phyloP scores from a whole-genome alignment of 768 basidiomycete species.

The Collybiopsis luxurians region DNA sequence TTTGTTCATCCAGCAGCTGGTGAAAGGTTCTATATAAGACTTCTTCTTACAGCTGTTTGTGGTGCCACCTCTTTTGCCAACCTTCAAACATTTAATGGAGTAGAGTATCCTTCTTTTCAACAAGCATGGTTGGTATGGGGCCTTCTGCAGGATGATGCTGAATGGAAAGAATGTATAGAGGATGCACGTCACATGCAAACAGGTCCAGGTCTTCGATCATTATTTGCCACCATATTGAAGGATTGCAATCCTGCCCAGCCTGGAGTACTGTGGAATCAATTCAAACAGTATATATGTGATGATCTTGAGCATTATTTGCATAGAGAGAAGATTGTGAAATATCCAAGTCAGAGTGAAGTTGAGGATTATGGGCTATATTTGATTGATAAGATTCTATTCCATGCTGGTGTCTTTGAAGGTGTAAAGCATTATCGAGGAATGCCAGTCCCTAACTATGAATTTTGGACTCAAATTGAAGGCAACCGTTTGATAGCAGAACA shows the following conservation, averaged over 20 bases:
- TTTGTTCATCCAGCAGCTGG: constrained; percentile 25
- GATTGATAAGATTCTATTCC: constrained; percentile 21
- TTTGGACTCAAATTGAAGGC: constrained; percentile 15
- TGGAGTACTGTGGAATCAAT: constrained; percentile 34
- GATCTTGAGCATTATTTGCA: constrained; percentile 32
- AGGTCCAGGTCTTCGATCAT: constrained; percentile 18
- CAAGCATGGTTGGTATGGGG: constrained; percentile 1
- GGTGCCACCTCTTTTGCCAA: constrained; percentile 26
- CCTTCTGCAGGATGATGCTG: not conserved
- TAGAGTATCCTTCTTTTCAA: not conserved
- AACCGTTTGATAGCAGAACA: constrained; percentile 29
- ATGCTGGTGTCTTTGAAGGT: constrained; percentile 14
- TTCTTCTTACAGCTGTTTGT: constrained; percentile 35
- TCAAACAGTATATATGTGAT: constrained; percentile 36
- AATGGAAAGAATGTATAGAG: constrained; percentile 13
- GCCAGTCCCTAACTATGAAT: constrained; percentile 20
- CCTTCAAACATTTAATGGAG: not conserved
- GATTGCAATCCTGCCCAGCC: constrained; percentile 19
- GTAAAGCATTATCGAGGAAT: constrained; percentile 26
- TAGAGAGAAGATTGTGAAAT: constrained; percentile 15
- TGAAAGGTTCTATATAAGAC: constrained; percentile 36
- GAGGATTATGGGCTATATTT: constrained; percentile 39
- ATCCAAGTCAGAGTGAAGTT: constrained; percentile 3
- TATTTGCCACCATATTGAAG: constrained; percentile 1
- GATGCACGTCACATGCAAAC: constrained; percentile 39